Evolutionary conservation across 345 rosid genomes (phyloP), one percentile per base, ranked within the genome.

Genomic region (Bretschneidera sinensis): DNA sequence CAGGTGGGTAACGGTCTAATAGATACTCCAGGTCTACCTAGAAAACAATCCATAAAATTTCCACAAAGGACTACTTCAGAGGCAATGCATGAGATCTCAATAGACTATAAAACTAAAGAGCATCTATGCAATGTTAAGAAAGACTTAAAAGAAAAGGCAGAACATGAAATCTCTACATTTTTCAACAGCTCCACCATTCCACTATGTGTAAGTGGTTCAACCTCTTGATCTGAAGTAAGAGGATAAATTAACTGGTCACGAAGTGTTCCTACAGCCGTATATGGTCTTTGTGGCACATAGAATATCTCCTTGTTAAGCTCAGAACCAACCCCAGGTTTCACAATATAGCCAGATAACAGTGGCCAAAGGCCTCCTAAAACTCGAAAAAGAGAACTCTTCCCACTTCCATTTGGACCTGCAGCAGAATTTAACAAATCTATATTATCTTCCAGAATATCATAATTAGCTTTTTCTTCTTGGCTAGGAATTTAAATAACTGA

Each of bases 291-390:
- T 6, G 99, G 97, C 66, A 94, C 97, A 61, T 94, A 94, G 74
- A 90, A 94, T 23, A 94, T 91, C 82, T 94, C 99, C 77, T 91
- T 91, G 65, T 94, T 94, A 61, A 94, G 96, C 78, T 94, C 97
- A 63, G 97, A 88, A 77, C 99, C 99, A 69, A 91, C 86, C 43
- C 99, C 97, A 17, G 99, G 99, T 78, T 94, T 94, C 50, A 87
- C 88, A 62, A 94, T 94, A 80, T 80, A 88, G 55, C 99, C 99
- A 60, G 95, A 79, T 21, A 86, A 86, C 61, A 94, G 70, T 24
- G 99, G 99, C 99, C 99, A 94, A 67, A 95, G 88, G 67, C 99
- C 99, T 70, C 99, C 97, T 61, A 95, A 76, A 71, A 95, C 99
- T 55, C 99, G 90, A 77, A 95, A 94, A 66, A 95, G 99, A 19